Conservation (phyloP, 108 stramenopile species). For the Nitzschia sp. region DNA sequence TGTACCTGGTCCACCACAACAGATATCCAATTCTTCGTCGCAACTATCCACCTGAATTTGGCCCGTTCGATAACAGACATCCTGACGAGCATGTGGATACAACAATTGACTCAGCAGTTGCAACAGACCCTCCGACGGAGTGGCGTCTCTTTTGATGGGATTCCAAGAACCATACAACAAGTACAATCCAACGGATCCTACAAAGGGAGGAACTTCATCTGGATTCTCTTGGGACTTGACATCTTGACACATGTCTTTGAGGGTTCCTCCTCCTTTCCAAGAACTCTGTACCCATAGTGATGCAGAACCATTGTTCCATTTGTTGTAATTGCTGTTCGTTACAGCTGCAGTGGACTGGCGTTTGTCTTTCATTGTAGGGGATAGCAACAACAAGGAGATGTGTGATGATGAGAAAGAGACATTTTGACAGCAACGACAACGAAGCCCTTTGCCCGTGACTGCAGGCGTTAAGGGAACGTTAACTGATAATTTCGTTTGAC, state of each 20-base stretch:
- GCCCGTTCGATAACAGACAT: conserved; percentile 16
- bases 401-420: too few relatives aligned
- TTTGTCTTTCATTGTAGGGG: too few relatives aligned
- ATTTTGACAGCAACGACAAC: too few relatives aligned
- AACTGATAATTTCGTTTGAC: too few relatives aligned
- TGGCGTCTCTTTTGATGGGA: not conserved
- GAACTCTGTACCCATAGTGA: conserved; percentile 1
- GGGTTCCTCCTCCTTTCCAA: conserved; percentile 7
- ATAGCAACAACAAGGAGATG: too few relatives aligned
- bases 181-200: conserved; percentile 14
- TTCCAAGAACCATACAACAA: conserved; percentile 35
- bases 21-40: conserved; percentile 11
- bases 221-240: not conserved
- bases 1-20: not conserved
- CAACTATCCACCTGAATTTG: conserved; percentile 23
- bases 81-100: not conserved
- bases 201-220: not conserved
- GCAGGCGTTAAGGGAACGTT: too few relatives aligned
- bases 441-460: too few relatives aligned
- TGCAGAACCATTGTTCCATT: too few relatives aligned
- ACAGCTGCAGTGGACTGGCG: too few relatives aligned
- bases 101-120: not conserved
- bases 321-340: too few relatives aligned
- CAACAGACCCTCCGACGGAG: not conserved
- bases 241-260: not conserved